These are phyloP conservation scores for Abeoforma whisleri DNA, from an alignment of 78 protist species.

Conservation along the genomic window DNA sequence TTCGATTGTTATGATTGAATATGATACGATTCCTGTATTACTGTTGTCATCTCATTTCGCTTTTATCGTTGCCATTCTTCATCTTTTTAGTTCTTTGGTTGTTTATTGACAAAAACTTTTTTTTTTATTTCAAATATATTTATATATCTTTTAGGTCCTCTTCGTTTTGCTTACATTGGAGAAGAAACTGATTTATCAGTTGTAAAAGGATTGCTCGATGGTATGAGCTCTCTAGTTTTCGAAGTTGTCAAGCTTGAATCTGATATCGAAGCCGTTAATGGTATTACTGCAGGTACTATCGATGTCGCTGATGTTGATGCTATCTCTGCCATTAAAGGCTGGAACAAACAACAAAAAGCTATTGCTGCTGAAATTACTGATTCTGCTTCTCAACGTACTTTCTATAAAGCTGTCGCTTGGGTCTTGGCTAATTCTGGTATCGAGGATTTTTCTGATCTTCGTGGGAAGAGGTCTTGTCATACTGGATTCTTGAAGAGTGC, in stretches of 20 bases:
- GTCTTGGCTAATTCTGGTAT: not conserved
- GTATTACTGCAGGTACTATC: not conserved
- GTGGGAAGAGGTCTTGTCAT: conserved; percentile 35
- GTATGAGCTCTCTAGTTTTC: not conserved
- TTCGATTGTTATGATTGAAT: no score
- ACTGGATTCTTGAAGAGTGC: conserved; percentile 40
- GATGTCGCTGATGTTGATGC: no score
- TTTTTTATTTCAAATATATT: no score
- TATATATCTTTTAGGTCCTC: no score
- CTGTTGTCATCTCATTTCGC: no score
- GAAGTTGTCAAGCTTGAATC: not conserved
- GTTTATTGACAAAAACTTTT: no score
- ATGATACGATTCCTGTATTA: no score
- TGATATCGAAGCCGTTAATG: not conserved
- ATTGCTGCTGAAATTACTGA: not conserved
- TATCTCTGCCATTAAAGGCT: not conserved
- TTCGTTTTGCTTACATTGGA: no score
- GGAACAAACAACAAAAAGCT: not conserved
- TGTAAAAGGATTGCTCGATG: not conserved
- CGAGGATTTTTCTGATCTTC: not conserved
- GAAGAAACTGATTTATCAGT: no score
- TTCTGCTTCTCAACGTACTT: no score
- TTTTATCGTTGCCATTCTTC: no score
- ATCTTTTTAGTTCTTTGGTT: no score
- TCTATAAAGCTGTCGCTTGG: conserved; percentile 19